Evolutionary conservation across 1,139 yeast genomes (phyloP).

Genomic region (Candida tropicalis): DNA sequence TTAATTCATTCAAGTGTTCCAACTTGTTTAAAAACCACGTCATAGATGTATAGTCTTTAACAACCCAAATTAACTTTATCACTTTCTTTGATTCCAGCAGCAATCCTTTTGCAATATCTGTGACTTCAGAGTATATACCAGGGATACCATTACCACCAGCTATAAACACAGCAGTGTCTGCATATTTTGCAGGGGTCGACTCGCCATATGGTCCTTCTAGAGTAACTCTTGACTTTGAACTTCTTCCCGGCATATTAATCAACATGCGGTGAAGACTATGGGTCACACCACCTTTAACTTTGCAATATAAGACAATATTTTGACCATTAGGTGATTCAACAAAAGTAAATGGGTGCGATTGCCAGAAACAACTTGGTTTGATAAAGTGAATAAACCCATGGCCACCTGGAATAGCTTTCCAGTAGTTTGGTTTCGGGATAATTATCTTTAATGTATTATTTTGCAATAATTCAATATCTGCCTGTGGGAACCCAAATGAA

Average conservation of each 20-base stretch:
- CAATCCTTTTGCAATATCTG: conserved; percentile 35
- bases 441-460: conserved; percentile 44
- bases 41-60: conserved; percentile 3
- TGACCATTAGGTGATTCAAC: conserved; percentile 25
- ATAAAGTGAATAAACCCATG: conserved; percentile 54
- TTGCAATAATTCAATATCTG: conserved; percentile 34
- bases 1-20: conserved; percentile 23
- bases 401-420: conserved; percentile 51
- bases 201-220: conserved; percentile 48
- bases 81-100: not conserved
- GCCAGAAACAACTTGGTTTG: conserved; percentile 41
- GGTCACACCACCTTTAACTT: conserved; percentile 43
- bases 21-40: conserved; percentile 22
- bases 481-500: conserved; percentile 42
- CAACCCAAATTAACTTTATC: conserved; percentile 9
- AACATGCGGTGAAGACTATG: conserved; percentile 35
- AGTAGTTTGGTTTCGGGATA: conserved; percentile 42
- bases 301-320: conserved; percentile 31
- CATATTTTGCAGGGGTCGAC: conserved; percentile 29
- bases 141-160: conserved; percentile 51
- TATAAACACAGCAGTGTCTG: conserved; percentile 38
- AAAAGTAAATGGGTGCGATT: conserved; percentile 46
- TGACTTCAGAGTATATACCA: conserved; percentile 43
- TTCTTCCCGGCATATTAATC: conserved; percentile 27
- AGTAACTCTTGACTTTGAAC: conserved; percentile 32